Evolutionary conservation across 2,329 filamentous ascomycete species (phyloP).

Genomic region (Onygena corvina): DNA sequence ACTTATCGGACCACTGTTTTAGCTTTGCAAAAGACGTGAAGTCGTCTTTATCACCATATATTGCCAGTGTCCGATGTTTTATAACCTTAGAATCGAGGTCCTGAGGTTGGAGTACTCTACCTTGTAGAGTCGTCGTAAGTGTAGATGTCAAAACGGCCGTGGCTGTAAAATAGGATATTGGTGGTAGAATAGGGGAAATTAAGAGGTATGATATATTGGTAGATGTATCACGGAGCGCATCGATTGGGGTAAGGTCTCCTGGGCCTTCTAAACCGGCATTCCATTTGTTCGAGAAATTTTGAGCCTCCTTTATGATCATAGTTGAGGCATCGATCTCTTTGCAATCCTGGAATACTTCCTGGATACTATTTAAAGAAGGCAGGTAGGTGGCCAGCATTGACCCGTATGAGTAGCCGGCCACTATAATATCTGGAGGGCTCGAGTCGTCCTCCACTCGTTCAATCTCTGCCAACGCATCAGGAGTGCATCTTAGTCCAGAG

Average conservation of each 20-base stretch:
- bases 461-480: not conserved
- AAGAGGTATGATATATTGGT: constrained; percentile 41
- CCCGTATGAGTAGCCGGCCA: constrained; percentile 84
- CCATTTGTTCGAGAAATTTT: constrained; percentile 54
- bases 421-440: constrained; percentile 36
- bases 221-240: no score
- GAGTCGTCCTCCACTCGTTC: constrained; percentile 15
- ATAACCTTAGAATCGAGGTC: constrained; percentile 46
- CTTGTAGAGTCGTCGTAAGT: constrained; percentile 20
- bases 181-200: constrained; percentile 51
- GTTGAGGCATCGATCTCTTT: constrained; percentile 45
- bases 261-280: no score
- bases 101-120: constrained; percentile 22
- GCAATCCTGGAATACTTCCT: constrained; percentile 45
- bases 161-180: constrained; percentile 50
- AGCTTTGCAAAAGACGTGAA: constrained; percentile 59
- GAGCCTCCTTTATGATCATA: constrained; percentile 53
- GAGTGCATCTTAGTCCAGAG: no score
- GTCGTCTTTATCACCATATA: constrained; percentile 64
- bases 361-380: constrained; percentile 46
- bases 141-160: constrained; percentile 38
- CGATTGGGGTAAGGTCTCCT: constrained; percentile 24
- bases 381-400: constrained; percentile 66
- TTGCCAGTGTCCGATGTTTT: constrained; percentile 48
- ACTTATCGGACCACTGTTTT: constrained; percentile 50